These are phyloP conservation scores for Leishmania gerbilli DNA, from an alignment of 208 protist genomes.

Conservation along the genomic window DNA sequence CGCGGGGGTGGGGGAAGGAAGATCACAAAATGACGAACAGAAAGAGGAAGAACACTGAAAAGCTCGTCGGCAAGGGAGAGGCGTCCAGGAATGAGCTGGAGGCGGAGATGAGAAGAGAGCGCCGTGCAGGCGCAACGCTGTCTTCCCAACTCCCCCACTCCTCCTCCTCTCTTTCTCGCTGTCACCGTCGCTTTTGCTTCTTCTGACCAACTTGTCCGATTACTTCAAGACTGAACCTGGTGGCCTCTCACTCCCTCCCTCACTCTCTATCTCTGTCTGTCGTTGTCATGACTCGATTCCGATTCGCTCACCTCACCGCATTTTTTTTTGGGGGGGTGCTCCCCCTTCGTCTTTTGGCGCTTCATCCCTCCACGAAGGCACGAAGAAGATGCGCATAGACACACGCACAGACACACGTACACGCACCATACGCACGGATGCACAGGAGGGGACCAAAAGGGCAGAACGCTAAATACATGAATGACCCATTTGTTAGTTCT, in stretches of 20 bases:
- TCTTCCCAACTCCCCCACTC: no score
- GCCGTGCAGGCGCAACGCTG: neutral
- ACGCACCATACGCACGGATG: neutral
- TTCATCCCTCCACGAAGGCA: neutral
- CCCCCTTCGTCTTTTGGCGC: neutral
- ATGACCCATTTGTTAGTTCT: neutral
- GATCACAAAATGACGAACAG: slow-evolving; percentile 22
- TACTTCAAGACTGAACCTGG: neutral
- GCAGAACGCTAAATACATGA: slow-evolving; percentile 13
- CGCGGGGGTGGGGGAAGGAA: neutral
- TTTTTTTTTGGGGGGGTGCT: neutral
- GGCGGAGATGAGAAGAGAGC: neutral
- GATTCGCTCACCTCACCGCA: neutral
- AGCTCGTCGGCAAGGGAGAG: slow-evolving; percentile 3
- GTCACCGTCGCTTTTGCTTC: neutral
- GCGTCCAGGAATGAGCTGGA: neutral
- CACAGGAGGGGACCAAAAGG: neutral
- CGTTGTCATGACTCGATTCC: neutral
- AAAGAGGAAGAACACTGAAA: slow-evolving; percentile 11
- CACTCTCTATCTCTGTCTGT: neutral
- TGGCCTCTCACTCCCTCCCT: neutral
- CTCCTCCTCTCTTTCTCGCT: neutral
- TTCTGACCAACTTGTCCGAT: neutral
- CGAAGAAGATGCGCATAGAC: neutral
- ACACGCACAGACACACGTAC: neutral